phyloP scores from a whole-genome alignment of 352 stramenopile species.

The Bremia lactucae region DNA sequence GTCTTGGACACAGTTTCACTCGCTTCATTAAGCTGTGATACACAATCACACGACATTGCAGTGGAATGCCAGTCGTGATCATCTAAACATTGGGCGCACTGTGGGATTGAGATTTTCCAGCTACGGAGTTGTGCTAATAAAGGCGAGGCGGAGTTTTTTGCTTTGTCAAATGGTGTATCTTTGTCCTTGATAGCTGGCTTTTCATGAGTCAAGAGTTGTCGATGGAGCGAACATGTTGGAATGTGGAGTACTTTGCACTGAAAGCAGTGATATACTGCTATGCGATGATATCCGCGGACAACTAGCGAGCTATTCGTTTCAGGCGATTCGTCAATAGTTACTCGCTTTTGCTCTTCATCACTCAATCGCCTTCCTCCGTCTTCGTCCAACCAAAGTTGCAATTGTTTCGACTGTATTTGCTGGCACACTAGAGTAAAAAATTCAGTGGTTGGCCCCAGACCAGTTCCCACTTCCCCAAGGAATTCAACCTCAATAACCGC shows the following conservation, averaged over 20 bases:
- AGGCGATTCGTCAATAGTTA: not conserved
- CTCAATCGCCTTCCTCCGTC: slow-evolving; percentile 5
- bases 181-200: slow-evolving; percentile 20
- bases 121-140: not conserved
- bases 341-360: slow-evolving; percentile 11
- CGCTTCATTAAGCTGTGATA: no score
- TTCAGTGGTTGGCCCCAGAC: slow-evolving; percentile 61
- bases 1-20: slow-evolving; percentile 4
- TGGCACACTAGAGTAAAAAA: slow-evolving; percentile 71
- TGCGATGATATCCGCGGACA: slow-evolving; percentile 57
- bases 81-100: slow-evolving; percentile 48
- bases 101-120: slow-evolving; percentile 23
- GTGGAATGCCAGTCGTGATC: slow-evolving; percentile 28
- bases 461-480: slow-evolving; percentile 64
- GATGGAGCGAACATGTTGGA: slow-evolving; percentile 36
- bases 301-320: slow-evolving; percentile 20
- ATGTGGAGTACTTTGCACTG: slow-evolving; percentile 41
- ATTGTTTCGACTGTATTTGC: slow-evolving; percentile 48
- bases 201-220: slow-evolving; percentile 40
- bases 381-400: slow-evolving; percentile 53
- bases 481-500: slow-evolving; percentile 76
- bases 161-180: not conserved
- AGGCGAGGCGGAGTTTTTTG: not conserved
- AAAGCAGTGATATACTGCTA: slow-evolving; percentile 51
- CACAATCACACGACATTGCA: slow-evolving; percentile 27